A percentile compares a stretch with the other conserved stretches of the same genome.
Evolutionary conservation across 139 green algal species (phyloP).

Genomic region (Zygnema circumcarinatum): DNA sequence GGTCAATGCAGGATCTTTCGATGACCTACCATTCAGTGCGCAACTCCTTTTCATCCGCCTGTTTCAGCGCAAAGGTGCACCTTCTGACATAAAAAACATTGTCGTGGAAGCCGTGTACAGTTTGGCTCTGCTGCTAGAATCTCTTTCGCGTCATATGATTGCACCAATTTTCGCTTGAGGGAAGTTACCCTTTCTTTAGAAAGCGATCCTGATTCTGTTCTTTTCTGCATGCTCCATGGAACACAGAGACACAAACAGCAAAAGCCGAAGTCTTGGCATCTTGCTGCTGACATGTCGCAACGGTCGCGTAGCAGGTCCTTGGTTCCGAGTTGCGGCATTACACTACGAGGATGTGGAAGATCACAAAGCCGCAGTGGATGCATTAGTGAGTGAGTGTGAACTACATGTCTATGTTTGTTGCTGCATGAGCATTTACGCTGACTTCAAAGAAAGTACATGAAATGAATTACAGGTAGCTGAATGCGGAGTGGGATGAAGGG

Average conservation of each 20-base stretch:
- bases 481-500: background rate
- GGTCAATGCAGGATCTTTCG: too few relatives aligned
- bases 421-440: background rate
- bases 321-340: background rate
- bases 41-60: slow-evolving; percentile 11
- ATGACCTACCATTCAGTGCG: too few relatives aligned
- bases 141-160: too few relatives aligned
- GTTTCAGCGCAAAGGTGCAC: slow-evolving; percentile 30
- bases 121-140: too few relatives aligned
- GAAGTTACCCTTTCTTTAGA: background rate
- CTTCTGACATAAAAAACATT: too few relatives aligned
- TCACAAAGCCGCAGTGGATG: slow-evolving; percentile 9
- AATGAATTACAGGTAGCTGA: background rate
- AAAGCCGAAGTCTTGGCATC: background rate
- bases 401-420: background rate
- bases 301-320: too few relatives aligned
- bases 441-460: too few relatives aligned
- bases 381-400: background rate
- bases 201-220: background rate
- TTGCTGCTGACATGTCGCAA: too few relatives aligned
- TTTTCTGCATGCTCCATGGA: background rate
- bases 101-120: too few relatives aligned
- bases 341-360: background rate
- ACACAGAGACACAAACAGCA: background rate
- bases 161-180: too few relatives aligned